Evolutionary conservation across 2,329 filamentous ascomycete species (phyloP).

Genomic region (Pestalotiopsis sp.): DNA sequence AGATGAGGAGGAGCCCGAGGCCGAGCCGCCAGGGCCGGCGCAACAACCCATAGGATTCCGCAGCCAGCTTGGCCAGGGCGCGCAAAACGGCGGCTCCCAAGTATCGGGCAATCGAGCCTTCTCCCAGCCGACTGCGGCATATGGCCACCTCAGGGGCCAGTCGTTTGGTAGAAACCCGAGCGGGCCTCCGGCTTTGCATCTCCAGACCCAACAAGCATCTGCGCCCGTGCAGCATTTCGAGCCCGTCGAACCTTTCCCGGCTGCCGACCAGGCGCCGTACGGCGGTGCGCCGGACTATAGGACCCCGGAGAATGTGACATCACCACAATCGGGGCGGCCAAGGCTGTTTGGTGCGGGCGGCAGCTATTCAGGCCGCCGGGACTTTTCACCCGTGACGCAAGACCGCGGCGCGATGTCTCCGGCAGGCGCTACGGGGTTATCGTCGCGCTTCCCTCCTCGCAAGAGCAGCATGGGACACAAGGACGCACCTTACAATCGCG

Average conservation of each 20-base stretch:
- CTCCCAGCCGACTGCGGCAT: conserved; percentile 24
- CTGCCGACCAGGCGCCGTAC: conserved; percentile 14
- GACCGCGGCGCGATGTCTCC: conserved; percentile 23
- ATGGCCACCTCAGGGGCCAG: conserved; percentile 20
- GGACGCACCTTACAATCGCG: conserved; percentile 31
- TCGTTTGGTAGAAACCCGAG: conserved; percentile 25
- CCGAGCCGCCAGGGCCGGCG: conserved; percentile 44
- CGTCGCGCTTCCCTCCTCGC: conserved; percentile 56
- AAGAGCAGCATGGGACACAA: conserved; percentile 63
- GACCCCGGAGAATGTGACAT: conserved; percentile 21
- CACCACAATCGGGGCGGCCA: conserved; percentile 18
- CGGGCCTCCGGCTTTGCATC: conserved; percentile 31
- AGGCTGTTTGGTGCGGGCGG: not conserved
- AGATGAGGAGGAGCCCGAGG: conserved; percentile 59
- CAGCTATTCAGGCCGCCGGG: conserved; percentile 13
- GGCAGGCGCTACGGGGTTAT: conserved; percentile 30
- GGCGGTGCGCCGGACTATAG: conserved; percentile 17
- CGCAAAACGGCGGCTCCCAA: conserved; percentile 21
- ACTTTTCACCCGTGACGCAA: conserved; percentile 21
- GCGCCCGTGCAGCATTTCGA: conserved; percentile 7
- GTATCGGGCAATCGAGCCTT: conserved; percentile 21
- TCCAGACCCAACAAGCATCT: conserved; percentile 28
- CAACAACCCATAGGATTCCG: conserved; percentile 43
- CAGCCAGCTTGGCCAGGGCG: conserved; percentile 37
- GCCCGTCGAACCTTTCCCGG: conserved; percentile 13